Evolutionary conservation across 129 eudicot genomes (phyloP), one percentile per base, ranked within the genome.

Genomic region (Chrysanthemum lavandulifolium): DNA sequence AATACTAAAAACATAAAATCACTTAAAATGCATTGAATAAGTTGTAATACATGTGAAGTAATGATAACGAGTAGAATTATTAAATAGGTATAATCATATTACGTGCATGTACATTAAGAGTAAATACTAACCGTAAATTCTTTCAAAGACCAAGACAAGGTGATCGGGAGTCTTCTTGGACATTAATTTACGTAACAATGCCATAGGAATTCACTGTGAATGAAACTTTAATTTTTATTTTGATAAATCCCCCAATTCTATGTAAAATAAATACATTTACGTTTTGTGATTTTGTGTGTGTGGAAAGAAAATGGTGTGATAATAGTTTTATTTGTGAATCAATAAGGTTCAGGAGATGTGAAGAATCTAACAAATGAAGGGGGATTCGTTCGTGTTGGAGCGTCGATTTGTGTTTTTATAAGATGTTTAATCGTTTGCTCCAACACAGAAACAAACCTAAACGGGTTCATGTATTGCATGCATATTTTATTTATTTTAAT

Each of bases 111-210:
- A 7, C 43, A 36, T 36, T 36, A 36, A 40, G 47, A 23, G 31
- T 13, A 29, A 14, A 13, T 11, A 63, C 19, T 52, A 76, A 88
- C 99, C 99, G 74, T 94, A 94, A 79, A 94, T 89, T 77, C 97
- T 70, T 85, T 90, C 99, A 61, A 77, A 90, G 78, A 94, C 87
- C 85, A 83, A 92, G 15, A 94, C 86, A 43, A 94, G 94, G 69
- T 92, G 88, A 81, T 94, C 96, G 5, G 96, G 97, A 11, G 91
- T 93, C 94, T 90, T 94, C 79, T 88, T 76, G 61, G 73, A 87
- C 67, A 90, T 84, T 73, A 90, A 67, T 82, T 81, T 85, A 49
- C 94, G 89, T 60, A 94, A 77, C 86, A 90, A 83, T 40, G 97
- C 95, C 98, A 89, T 93, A 21, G 23, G 18, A 72, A 57, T 23